phyloP scores from a whole-genome alignment of 1,284 basidiomycete genomes.

The Omphalotus olearius region DNA sequence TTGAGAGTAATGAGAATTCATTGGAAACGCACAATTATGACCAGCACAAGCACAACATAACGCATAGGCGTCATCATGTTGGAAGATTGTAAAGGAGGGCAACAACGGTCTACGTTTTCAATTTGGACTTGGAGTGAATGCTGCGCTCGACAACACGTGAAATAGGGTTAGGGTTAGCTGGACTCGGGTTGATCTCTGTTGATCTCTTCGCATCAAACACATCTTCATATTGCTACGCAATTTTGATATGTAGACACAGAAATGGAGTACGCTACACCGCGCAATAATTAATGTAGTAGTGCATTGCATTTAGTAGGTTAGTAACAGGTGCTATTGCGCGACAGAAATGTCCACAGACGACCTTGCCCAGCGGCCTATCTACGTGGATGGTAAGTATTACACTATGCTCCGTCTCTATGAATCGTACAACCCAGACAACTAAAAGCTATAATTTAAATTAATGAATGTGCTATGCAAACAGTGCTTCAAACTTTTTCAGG shows the following conservation, averaged over 20 bases:
- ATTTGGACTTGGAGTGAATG: not conserved
- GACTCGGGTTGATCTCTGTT: not conserved
- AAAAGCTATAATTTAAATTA: not conserved
- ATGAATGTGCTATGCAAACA: slow-evolving; percentile 13
- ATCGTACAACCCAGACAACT: not conserved
- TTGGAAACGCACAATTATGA: slow-evolving; percentile 49
- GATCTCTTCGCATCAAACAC: not conserved
- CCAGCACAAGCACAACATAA: slow-evolving; percentile 65
- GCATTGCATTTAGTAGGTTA: not conserved
- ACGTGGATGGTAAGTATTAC: too few relatives aligned
- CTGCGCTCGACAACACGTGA: not conserved
- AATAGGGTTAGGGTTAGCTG: not conserved
- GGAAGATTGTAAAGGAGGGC: slow-evolving; percentile 14
- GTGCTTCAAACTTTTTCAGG: slow-evolving; percentile 16
- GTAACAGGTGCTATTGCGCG: not conserved
- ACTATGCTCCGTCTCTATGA: not conserved
- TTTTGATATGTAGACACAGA: too few relatives aligned
- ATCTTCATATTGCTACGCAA: too few relatives aligned
- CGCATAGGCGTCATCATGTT: slow-evolving; percentile 78
- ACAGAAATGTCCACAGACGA: too few relatives aligned
- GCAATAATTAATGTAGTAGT: not conserved
- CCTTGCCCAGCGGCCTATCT: too few relatives aligned
- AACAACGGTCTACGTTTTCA: not conserved
- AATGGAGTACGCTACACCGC: too few relatives aligned
- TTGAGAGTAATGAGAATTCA: not conserved